Evolutionary conservation across 2,329 filamentous ascomycete species (phyloP).

Genomic region (Phialemoniopsis sp.): DNA sequence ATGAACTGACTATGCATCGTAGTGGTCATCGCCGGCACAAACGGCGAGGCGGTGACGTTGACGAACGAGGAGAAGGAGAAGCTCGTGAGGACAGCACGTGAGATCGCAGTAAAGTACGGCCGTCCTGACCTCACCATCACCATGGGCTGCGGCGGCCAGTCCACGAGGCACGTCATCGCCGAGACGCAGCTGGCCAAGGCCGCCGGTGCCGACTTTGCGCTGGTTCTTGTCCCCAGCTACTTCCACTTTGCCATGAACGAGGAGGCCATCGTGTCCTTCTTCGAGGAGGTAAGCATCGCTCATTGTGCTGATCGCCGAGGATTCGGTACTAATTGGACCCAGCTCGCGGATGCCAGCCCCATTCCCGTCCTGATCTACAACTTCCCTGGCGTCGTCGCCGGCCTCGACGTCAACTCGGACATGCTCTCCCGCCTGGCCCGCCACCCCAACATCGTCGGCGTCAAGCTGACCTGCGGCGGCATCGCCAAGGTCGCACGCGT

Average conservation of each 20-base stretch:
- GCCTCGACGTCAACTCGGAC: constrained; percentile 65
- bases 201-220: constrained; percentile 62
- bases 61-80: constrained; percentile 58
- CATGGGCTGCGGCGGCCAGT: constrained; percentile 62
- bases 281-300: constrained; percentile 47
- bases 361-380: constrained; percentile 70
- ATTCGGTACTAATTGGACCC: too few species aligned
- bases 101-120: constrained; percentile 51
- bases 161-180: constrained; percentile 61
- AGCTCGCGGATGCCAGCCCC: constrained; percentile 52
- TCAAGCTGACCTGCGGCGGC: constrained; percentile 68
- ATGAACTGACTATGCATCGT: constrained; percentile 7
- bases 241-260: constrained; percentile 61
- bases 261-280: constrained; percentile 58
- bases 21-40: constrained; percentile 67
- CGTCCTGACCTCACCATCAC: constrained; percentile 58
- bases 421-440: constrained; percentile 53
- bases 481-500: constrained; percentile 66
- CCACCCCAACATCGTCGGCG: constrained; percentile 63
- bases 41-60: constrained; percentile 70
- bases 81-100: constrained; percentile 58
- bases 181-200: constrained; percentile 58
- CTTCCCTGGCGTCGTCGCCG: constrained; percentile 63
- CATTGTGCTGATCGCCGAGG: too few species aligned
- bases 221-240: constrained; percentile 68